Base-by-base conservation (phyloP, 2,329 filamentous ascomycete species). In the Exophiala bonariae region DNA sequence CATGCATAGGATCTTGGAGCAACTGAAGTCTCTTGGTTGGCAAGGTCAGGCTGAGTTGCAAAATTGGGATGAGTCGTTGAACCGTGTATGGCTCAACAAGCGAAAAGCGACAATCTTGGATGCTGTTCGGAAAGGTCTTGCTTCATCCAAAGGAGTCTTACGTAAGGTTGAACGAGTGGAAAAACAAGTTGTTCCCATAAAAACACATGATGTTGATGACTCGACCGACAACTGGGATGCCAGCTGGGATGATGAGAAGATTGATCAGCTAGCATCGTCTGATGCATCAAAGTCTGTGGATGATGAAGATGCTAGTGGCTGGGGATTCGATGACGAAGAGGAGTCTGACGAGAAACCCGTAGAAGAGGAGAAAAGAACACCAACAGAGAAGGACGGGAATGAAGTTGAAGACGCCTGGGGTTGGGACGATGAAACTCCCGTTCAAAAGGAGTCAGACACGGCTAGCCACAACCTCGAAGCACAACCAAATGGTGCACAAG, bases 71-170 rank as follows among this genome's bases (percentile, higher is more conserved):
- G 80, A 84, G 32, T 83, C 85, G 52, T 86, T 89, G 1, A 87
- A 90, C 0, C 82, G 82, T 47, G 83, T 89, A 19, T 99, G 93
- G 93, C 77, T 97, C 11, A 81, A 81, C 2, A 92, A 89, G 63
- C 86, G 90, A 56, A 83, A 87, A 60, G 90, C 95, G 60, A 82
- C 79, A 26, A 84, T 89, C 0, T 76, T 99, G 18, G 85, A 91
- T 52, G 78, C 80, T 26, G 82, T 95, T 10, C 82, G 93, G 18
- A 78, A 70, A 16, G 79, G 85, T 36, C 76, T 96, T 2, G 77
- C 82, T 3, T 71, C 73, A 41, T 87, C 86, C 7, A 77, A 92
- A 31, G 83, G 84, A 7, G 68, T 75, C 19, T 77, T 84, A 11
- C 86, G 81, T 57, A 75, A 79, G 36, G 90, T 95, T 1, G 90